Percentiles rank a stretch among this genome's conserved stretches.
phyloP scores from a whole-genome alignment of 345 rosid genomes.

The Gossypium rotundifolium region DNA sequence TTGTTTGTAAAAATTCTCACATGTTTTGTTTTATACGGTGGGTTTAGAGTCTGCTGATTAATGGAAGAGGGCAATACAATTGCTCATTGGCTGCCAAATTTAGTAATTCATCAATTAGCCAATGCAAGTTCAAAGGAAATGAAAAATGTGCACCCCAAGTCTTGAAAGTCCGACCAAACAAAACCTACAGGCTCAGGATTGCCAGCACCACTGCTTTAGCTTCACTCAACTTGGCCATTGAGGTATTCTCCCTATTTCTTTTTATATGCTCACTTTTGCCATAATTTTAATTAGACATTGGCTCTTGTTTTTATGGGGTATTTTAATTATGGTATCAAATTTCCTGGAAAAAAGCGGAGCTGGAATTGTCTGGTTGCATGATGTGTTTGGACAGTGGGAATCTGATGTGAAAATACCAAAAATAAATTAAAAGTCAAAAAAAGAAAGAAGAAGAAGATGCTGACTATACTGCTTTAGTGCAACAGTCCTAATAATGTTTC shows the following conservation, averaged over 20 bases:
- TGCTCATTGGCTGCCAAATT: slow-evolving; percentile 60
- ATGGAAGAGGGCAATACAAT: slow-evolving; percentile 81
- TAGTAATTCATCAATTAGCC: slow-evolving; percentile 10
- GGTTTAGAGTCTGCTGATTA: slow-evolving; percentile 41
- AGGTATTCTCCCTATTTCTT: slow-evolving; percentile 24
- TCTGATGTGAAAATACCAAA: background rate
- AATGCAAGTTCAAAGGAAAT: slow-evolving; percentile 45
- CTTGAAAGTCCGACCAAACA: slow-evolving; percentile 47
- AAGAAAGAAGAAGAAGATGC: background rate
- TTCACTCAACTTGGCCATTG: slow-evolving; percentile 65
- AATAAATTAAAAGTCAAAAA: background rate
- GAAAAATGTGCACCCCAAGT: slow-evolving; percentile 63
- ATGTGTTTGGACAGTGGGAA: too few relatives aligned
- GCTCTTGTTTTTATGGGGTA: too few relatives aligned
- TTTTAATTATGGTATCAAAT: too few relatives aligned
- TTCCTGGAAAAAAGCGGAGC: too few relatives aligned
- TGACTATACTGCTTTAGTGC: background rate
- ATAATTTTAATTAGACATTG: too few relatives aligned
- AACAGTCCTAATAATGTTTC: background rate
- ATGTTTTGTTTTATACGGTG: background rate
- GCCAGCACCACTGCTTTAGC: slow-evolving; percentile 68
- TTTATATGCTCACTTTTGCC: background rate
- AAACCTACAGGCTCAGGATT: slow-evolving; percentile 60
- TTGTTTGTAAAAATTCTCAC: background rate
- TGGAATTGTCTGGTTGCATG: too few relatives aligned